Percentiles rank a stretch among this genome's conserved stretches.
Evolutionary conservation across 495 filamentous ascomycete genomes (phyloP).

Genomic region (Annulohypoxylon moriforme): DNA sequence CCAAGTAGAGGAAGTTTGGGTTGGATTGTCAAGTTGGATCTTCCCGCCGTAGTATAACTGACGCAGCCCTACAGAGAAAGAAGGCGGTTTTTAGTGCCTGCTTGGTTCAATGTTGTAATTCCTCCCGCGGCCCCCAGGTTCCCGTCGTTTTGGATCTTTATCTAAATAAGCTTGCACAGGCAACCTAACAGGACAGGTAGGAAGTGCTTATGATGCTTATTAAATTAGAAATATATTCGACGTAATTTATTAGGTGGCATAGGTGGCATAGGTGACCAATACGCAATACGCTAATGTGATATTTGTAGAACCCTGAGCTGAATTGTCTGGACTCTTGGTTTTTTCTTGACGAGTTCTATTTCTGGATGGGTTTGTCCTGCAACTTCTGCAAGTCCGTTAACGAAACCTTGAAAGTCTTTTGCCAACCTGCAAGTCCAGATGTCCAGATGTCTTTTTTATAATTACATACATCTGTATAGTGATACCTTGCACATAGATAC

Average conservation of each 20-base stretch:
- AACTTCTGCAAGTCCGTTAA: background rate
- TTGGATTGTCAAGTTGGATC: slow-evolving; percentile 43
- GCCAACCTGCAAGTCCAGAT: too few relatives aligned
- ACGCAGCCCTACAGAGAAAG: slow-evolving; percentile 49
- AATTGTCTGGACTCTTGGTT: background rate
- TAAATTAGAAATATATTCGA: slow-evolving; percentile 12
- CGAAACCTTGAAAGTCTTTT: too few relatives aligned
- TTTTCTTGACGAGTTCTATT: slow-evolving; percentile 16
- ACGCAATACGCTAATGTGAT: slow-evolving; percentile 1
- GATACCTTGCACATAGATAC: slow-evolving; percentile 1
- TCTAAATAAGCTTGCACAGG: slow-evolving; percentile 36
- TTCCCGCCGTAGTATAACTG: slow-evolving; percentile 44
- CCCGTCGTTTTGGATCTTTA: slow-evolving; percentile 37
- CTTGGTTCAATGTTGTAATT: slow-evolving; percentile 36
- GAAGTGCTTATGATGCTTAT: slow-evolving; percentile 30
- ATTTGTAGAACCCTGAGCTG: slow-evolving; percentile 11
- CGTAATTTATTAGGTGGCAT: slow-evolving; percentile 7
- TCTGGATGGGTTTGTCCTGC: background rate
- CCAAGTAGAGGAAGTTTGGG: slow-evolving; percentile 26
- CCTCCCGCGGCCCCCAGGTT: slow-evolving; percentile 35
- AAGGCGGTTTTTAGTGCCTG: slow-evolving; percentile 17
- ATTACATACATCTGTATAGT: background rate
- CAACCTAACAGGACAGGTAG: slow-evolving; percentile 5
- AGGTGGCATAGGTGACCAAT: background rate
- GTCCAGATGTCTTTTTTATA: too few relatives aligned